These are phyloP conservation scores for Crithidia expoeki DNA, from an alignment of 208 protist species.

Conservation along the genomic window DNA sequence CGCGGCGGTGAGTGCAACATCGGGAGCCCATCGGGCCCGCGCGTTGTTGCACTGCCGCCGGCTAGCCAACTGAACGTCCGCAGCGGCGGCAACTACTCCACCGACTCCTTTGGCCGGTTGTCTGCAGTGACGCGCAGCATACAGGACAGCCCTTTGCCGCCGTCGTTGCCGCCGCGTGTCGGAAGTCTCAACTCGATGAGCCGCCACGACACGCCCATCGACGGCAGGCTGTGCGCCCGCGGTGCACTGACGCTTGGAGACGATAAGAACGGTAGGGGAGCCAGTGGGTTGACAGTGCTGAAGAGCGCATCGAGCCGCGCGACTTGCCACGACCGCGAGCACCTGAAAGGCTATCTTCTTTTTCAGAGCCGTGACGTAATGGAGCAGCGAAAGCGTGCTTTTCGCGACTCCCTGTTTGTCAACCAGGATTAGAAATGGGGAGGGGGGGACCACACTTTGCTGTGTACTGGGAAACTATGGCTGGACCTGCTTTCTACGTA, in stretches of 20 bases:
- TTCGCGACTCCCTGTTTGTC: slow-evolving; percentile 7
- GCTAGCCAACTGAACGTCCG: neutral
- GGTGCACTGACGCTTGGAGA: neutral
- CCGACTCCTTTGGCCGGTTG: neutral
- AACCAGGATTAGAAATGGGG: slow-evolving; percentile 4
- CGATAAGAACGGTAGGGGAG: neutral
- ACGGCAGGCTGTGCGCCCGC: neutral
- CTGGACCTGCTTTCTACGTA: neutral
- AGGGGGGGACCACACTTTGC: neutral
- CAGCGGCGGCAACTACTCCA: neutral
- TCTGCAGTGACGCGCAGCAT: slow-evolving; percentile 1
- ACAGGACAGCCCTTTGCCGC: slow-evolving; percentile 3
- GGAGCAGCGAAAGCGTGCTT: slow-evolving; percentile 6
- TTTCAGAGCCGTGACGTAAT: slow-evolving; percentile 1
- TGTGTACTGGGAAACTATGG: too few relatives aligned
- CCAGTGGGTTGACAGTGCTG: neutral
- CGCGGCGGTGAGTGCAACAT: neutral
- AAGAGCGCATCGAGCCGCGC: neutral
- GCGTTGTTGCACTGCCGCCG: neutral
- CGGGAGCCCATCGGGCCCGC: neutral
- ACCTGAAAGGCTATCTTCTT: neutral
- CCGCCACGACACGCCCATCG: neutral
- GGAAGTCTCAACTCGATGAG: neutral
- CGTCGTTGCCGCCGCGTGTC: neutral
- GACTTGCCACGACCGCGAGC: neutral